These are phyloP conservation scores for Candida ipomoeae DNA, from an alignment of 805 yeast species.

Conservation along the genomic window DNA sequence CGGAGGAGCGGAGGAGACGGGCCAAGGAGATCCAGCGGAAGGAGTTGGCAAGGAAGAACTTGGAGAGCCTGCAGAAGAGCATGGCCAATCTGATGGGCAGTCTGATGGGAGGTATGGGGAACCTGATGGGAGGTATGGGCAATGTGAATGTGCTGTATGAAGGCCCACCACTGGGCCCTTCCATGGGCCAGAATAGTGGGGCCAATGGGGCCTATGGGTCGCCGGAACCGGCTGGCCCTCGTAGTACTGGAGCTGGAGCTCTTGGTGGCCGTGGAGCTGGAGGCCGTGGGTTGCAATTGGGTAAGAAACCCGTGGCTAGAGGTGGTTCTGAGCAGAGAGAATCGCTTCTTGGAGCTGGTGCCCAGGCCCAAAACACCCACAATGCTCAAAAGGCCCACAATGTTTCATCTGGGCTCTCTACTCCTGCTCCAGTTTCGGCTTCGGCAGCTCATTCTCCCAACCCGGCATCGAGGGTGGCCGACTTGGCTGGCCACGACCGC, in stretches of 20 bases:
- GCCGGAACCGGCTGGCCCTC: conserved; percentile 29
- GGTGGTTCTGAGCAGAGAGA: conserved; percentile 22
- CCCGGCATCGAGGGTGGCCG: background rate
- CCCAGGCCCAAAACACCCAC: too few species aligned
- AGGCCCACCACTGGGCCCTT: conserved; percentile 16
- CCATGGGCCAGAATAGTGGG: conserved; percentile 4
- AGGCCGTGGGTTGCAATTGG: conserved; percentile 77
- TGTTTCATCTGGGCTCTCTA: too few species aligned
- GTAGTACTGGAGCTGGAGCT: too few species aligned
- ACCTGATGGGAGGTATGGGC: background rate
- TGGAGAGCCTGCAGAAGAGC: conserved; percentile 37
- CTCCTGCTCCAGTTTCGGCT: background rate
- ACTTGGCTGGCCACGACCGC: background rate
- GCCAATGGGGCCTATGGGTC: background rate
- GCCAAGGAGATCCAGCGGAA: conserved; percentile 86
- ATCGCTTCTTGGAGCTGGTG: conserved; percentile 21
- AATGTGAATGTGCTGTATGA: conserved; percentile 10
- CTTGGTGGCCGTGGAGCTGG: conserved; percentile 15
- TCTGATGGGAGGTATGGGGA: too few species aligned
- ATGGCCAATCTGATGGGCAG: background rate
- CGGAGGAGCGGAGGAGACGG: conserved; percentile 92
- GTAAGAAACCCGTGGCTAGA: conserved; percentile 45
- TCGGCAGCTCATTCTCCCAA: background rate
- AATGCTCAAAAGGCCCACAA: too few species aligned
- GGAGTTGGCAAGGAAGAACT: conserved; percentile 62